These are phyloP conservation scores for Saccharomycopsis fermentans DNA, from an alignment of 805 yeast genomes.

Conservation along the genomic window DNA sequence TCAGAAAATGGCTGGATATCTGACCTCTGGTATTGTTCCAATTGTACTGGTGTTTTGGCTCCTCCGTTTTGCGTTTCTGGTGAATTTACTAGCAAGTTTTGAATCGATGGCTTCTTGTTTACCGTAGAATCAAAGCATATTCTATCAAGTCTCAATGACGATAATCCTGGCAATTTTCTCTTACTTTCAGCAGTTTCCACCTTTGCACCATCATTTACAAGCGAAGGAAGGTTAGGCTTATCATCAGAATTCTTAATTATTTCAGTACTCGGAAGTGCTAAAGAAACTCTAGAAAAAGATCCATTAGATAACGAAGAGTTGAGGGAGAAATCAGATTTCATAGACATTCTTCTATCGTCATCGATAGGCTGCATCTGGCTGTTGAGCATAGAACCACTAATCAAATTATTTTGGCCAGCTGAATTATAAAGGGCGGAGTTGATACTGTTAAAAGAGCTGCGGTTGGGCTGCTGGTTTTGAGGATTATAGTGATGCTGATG, in stretches of 20 bases:
- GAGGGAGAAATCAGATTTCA: constrained; percentile 10
- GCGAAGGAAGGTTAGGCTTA: neutral
- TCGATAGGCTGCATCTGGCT: neutral
- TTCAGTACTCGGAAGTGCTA: constrained; percentile 4
- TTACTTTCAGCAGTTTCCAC: neutral
- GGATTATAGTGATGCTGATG: neutral
- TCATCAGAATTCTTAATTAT: neutral
- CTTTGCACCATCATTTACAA: neutral
- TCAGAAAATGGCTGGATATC: too few species aligned
- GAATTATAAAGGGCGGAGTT: constrained; percentile 7
- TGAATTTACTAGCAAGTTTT: neutral
- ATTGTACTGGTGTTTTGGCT: neutral
- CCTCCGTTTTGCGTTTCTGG: neutral
- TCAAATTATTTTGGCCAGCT: constrained; percentile 3
- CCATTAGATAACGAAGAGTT: constrained; percentile 7
- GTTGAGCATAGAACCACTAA: neutral
- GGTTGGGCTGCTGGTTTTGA: neutral
- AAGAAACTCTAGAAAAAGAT: neutral
- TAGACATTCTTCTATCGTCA: constrained; percentile 15
- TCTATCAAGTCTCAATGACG: neutral
- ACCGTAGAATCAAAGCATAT: neutral
- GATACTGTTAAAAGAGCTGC: constrained; percentile 5
- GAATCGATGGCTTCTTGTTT: neutral
- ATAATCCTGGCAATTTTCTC: neutral
- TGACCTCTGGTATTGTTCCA: too few species aligned